Conservation (phyloP, 345 rosid species). For the Crucihimalaya himalaica region DNA sequence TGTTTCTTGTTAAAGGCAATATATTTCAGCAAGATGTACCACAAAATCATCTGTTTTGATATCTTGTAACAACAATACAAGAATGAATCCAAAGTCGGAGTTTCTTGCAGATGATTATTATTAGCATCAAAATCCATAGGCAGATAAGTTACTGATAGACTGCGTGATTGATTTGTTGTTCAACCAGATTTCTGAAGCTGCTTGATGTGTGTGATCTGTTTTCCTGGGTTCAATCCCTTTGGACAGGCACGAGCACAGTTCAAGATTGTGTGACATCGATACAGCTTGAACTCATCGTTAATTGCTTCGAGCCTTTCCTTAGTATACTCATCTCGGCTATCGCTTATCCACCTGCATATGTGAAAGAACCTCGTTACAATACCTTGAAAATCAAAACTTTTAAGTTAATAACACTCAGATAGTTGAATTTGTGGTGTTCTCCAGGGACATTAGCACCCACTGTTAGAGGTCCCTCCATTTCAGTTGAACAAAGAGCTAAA, state of each 20-base stretch:
- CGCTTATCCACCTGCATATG: constrained; percentile 87
- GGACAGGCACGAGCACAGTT: constrained; percentile 98
- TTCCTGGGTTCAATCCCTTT: constrained; percentile 95
- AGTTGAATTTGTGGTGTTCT: not conserved
- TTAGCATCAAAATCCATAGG: constrained; percentile 8
- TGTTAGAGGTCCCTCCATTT: not conserved
- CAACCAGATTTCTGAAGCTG: constrained; percentile 36
- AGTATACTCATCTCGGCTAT: constrained; percentile 93
- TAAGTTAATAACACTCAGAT: not conserved
- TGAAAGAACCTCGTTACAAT: constrained; percentile 5
- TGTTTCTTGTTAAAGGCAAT: not conserved
- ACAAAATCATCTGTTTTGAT: constrained; percentile 6
- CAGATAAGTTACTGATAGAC: constrained; percentile 2
- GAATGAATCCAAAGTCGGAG: not conserved
- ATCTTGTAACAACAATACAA: constrained; percentile 22
- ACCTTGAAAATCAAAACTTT: not conserved
- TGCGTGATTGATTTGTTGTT: not conserved
- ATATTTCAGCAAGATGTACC: not conserved
- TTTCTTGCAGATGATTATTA: constrained; percentile 30
- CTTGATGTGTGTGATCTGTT: constrained; percentile 84
- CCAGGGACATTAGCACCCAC: not conserved
- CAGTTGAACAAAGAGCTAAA: not conserved
- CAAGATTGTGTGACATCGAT: constrained; percentile 94
- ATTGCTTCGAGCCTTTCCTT: constrained; percentile 85
- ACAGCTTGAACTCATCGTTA: constrained; percentile 88